Conservation (phyloP, 441 rosid genomes). For the Oxalis stricta region DNA sequence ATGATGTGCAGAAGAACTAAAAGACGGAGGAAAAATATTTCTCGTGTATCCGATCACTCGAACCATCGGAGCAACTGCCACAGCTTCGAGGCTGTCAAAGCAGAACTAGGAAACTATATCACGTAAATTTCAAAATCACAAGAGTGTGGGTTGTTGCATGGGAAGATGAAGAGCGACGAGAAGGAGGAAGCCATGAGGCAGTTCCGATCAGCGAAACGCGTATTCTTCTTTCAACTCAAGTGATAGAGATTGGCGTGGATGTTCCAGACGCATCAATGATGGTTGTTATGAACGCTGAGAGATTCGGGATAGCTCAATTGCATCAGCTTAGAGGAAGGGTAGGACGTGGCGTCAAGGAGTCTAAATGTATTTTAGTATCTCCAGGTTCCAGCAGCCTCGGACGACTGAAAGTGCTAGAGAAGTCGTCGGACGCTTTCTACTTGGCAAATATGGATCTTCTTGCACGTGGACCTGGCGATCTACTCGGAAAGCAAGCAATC, state of each 20-base stretch:
- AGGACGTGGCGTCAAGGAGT: conserved; percentile 62
- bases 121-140: conserved; percentile 35
- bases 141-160: conserved; percentile 78
- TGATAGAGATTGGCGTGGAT: conserved; percentile 87
- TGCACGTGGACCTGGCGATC: conserved; percentile 82
- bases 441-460: conserved; percentile 83
- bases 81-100: conserved; percentile 85
- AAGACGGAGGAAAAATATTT: conserved; percentile 65
- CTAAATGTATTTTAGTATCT: conserved; percentile 56
- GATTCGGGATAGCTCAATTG: conserved; percentile 86
- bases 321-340: conserved; percentile 93
- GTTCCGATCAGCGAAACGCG: conserved; percentile 69
- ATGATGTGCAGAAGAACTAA: conserved; percentile 68
- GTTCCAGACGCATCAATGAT: conserved; percentile 94
- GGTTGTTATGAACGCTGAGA: conserved; percentile 96
- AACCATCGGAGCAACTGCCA: conserved; percentile 86
- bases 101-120: conserved; percentile 57
- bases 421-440: conserved; percentile 76
- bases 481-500: conserved; percentile 93
- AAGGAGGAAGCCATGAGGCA: conserved; percentile 62
- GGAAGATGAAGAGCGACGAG: conserved; percentile 77
- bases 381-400: conserved; percentile 37
- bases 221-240: conserved; percentile 75
- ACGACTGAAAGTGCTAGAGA: conserved; percentile 66
- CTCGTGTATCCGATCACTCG: conserved; percentile 79